Evolutionary conservation across 371 early-diverging fungal species (phyloP).

Genomic region (Capniomyces stellatus): DNA sequence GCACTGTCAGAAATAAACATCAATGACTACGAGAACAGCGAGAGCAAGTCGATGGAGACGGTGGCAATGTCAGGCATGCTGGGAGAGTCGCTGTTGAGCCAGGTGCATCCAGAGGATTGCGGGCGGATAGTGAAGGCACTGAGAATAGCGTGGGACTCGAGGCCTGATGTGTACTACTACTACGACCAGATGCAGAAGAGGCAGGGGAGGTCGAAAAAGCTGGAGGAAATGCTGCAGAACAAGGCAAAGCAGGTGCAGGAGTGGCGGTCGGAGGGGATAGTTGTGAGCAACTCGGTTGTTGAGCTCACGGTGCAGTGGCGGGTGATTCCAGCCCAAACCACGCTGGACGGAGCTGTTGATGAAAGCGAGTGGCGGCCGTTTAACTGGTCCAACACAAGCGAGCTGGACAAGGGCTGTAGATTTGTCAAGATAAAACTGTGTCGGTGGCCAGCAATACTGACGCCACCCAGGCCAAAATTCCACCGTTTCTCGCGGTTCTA

Average conservation of each 20-base stretch:
- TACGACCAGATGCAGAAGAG: conserved; percentile 19
- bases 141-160: conserved; percentile 23
- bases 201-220: conserved; percentile 10
- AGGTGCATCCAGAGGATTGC: conserved; percentile 23
- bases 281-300: conserved; percentile 20
- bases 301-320: conserved; percentile 22
- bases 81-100: conserved; percentile 21
- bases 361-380: background rate
- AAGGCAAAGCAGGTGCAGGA: conserved; percentile 6
- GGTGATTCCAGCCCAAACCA: conserved; percentile 6
- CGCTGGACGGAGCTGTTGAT: background rate
- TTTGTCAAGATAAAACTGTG: conserved; percentile 21
- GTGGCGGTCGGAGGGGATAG: conserved; percentile 14
- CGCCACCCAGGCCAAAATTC: conserved; percentile 11
- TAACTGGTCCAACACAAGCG: conserved; percentile 19
- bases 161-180: conserved; percentile 24
- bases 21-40: background rate
- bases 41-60: conserved; percentile 4
- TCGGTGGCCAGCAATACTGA: conserved; percentile 21
- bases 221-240: background rate
- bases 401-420: conserved; percentile 12
- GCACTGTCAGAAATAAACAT: conserved; percentile 7
- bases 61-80: conserved; percentile 16
- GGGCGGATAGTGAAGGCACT: conserved; percentile 20
- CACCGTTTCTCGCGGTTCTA: background rate